Base-by-base conservation (phyloP, 257 asterid genomes). In the Pogostemon cablin region DNA sequence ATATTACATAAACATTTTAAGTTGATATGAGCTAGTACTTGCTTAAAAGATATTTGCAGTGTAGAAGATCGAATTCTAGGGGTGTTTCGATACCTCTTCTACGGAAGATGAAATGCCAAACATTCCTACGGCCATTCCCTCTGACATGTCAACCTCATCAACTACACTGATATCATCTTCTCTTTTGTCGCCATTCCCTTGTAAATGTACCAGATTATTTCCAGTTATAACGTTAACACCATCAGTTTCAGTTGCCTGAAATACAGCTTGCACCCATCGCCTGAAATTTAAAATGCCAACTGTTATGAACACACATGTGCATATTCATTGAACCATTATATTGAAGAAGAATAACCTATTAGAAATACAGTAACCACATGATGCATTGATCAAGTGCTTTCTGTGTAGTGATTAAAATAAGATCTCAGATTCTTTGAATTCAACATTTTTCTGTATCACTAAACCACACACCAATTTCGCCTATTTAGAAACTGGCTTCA, bases 201-300 rank as follows among this genome's bases (percentile, higher is more conserved):
- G 69, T 32, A 42, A 32, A 55, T 62, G 59, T 35, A 62, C 57
- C 15, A 17, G 48, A 71, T 63, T 77, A 72, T 69, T 64, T 54
- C 61, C 77, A 37, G 78, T 65, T 44, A 57, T 75, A 40, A 68
- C 62, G 37, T 63, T 62, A 59, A 39, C 20, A 62, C 46, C 34
- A 38, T 39, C 67, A 55, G 77, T 53, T 68, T 78, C 81, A 49
- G 73, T 57, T 54, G 55, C 60, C 72, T 78, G 76, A 74, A 93
- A 93, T 50, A 87, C 99, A 78, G 99, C 96, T 79, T 93, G 99
- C 80, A 91, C 88, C 98, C 99, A 93, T 58, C 96, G 88, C 88
- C 99, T 93, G 87, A 62, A 69, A 72, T 65, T 15, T 80, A 59
- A 57, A 9, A 9, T 55, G 52, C 49, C 70, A 72, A 62, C 38